Percentiles rank a stretch among this genome's conserved stretches.
Conservation (phyloP, 2,329 filamentous ascomycete genomes). For the Paracoccidioides brasiliensis region DNA sequence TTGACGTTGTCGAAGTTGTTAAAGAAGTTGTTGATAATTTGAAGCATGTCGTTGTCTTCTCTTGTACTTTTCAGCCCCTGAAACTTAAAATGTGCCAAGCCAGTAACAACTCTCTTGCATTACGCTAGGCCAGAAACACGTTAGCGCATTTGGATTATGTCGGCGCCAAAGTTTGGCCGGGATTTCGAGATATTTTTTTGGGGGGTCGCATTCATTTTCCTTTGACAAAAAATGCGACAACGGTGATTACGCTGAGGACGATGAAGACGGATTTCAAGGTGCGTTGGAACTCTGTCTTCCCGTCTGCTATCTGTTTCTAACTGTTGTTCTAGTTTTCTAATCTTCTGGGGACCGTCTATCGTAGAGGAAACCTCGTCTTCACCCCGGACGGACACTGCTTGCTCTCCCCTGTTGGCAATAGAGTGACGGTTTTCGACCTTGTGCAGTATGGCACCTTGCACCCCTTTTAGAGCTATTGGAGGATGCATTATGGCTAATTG, state of each 20-base stretch:
- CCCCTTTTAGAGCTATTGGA: not conserved
- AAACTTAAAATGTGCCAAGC: conserved; percentile 16
- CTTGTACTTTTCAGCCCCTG: conserved; percentile 21
- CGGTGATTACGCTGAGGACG: conserved; percentile 15
- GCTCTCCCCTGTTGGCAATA: conserved; percentile 90
- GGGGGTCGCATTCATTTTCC: not conserved
- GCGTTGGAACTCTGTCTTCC: conserved; percentile 8
- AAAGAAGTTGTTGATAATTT: not conserved
- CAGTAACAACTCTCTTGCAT: conserved; percentile 15
- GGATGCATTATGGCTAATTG: conserved; percentile 1
- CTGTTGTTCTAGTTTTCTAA: conserved; percentile 73
- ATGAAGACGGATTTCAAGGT: conserved; percentile 99
- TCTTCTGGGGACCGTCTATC: conserved; percentile 93
- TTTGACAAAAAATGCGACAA: conserved; percentile 4
- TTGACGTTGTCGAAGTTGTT: conserved; percentile 8
- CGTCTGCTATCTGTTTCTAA: conserved; percentile 14
- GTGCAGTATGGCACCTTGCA: conserved; percentile 55
- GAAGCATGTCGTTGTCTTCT: conserved; percentile 5
- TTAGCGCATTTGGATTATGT: conserved; percentile 12
- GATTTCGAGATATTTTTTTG: not conserved
- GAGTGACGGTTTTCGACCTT: conserved; percentile 89
- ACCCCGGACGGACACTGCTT: conserved; percentile 92
- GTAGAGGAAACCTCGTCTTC: conserved; percentile 93
- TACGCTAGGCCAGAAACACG: conserved; percentile 18
- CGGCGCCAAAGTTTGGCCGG: conserved; percentile 2